Base-by-base conservation (phyloP, 2,329 filamentous ascomycete species). In the Paraphaeosphaeria sporulosa region DNA sequence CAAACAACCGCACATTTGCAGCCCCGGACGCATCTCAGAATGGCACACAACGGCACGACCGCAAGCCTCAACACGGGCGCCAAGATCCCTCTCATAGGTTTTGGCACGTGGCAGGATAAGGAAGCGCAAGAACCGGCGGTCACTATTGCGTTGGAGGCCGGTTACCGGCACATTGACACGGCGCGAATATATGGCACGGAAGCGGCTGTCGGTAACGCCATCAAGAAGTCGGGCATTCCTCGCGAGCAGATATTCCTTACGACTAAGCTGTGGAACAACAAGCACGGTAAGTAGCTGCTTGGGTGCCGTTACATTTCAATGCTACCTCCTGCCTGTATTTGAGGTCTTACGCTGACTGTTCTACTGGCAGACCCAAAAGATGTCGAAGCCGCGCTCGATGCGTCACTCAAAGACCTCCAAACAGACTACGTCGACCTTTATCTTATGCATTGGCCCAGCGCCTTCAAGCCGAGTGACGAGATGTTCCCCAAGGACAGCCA, bases 191-290 rank as follows among this genome's bases (percentile, higher is more conserved):
- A 74, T 55, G 71, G 68, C 54, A 72, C 67, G 13, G 69, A 74
- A 30, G 44, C 43, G 1, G 53, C 43, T 38, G 51, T 54, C 5
- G 71, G 69, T 58, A 65, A 64, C 43, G 71, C 70, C 7, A 72
- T 76, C 46, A 69, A 72, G 49, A 72, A 74, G 36, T 70, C 69
- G 2, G 74, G 73, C 21, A 58, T 76, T 27, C 66, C 71, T 30
- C 71, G 72, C 34, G 91, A 66, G 3, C 57, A 75, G 30, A 64
- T 76, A 44, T 75, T 75, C 62, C 63, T 76, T 27, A 75, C 94
- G 61, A 93, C 90, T 77, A 96, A 96, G 84, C 88, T 96, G 57
- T 96, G 93, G 93, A 93, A 94, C 83, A 89, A 89, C 71, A 94
- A 92, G 85, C 92, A 96, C 83, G 90, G 42, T 44, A 9, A 23